phyloP scores from a whole-genome alignment of 2,329 filamentous ascomycete species.

The Hypoxylon sp. region DNA sequence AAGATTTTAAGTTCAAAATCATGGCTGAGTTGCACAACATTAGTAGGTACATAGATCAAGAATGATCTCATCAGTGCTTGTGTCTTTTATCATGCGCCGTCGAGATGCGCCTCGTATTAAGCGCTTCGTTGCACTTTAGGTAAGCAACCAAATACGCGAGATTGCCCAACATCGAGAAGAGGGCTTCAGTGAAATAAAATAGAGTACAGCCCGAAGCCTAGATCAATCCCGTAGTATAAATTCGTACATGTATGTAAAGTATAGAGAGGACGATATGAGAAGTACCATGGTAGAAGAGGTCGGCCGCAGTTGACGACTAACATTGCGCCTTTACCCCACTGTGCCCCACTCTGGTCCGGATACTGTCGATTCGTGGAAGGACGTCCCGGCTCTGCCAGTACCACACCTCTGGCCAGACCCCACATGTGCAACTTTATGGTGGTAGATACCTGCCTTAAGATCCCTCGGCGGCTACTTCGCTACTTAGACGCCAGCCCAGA shows the following conservation, averaged over 20 bases:
- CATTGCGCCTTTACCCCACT: not conserved
- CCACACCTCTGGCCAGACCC: slow-evolving; percentile 19
- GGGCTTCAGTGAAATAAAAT: not conserved
- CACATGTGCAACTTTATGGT: slow-evolving; percentile 14
- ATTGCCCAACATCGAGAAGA: not conserved
- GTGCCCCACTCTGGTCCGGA: slow-evolving; percentile 4
- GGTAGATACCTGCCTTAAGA: slow-evolving; percentile 19
- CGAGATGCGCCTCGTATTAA: slow-evolving; percentile 30
- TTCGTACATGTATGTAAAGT: not conserved
- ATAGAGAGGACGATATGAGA: not conserved
- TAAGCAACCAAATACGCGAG: slow-evolving; percentile 6
- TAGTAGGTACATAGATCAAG: not conserved
- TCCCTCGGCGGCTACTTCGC: slow-evolving; percentile 39
- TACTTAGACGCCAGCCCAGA: slow-evolving; percentile 35
- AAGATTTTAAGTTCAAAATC: slow-evolving; percentile 6
- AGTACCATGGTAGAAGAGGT: not conserved
- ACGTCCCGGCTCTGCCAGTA: slow-evolving; percentile 22
- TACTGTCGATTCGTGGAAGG: slow-evolving; percentile 19
- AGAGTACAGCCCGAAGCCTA: not conserved
- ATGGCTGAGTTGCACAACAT: slow-evolving; percentile 15
- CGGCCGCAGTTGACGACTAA: slow-evolving; percentile 28
- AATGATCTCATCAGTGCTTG: slow-evolving; percentile 14
- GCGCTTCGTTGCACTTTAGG: slow-evolving; percentile 35
- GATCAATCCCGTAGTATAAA: not conserved
- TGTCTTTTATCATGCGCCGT: not conserved